Percentiles rank a stretch among this genome's conserved stretches.
phyloP scores from a whole-genome alignment of 208 protist genomes.

The Wallacemonas sp. region DNA sequence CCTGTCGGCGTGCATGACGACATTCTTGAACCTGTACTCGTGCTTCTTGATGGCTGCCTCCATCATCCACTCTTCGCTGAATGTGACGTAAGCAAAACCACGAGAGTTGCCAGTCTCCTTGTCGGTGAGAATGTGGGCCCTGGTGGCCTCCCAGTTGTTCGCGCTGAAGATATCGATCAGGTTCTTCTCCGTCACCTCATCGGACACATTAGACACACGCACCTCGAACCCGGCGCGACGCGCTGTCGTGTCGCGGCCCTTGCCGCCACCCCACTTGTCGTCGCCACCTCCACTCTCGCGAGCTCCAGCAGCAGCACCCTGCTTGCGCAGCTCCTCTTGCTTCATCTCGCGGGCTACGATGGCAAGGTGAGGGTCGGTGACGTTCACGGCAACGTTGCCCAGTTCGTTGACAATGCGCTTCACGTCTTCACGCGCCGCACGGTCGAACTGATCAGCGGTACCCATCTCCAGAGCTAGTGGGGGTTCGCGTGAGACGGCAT shows the following conservation, averaged over 20 bases:
- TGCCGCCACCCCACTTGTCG: slow-evolving; percentile 24
- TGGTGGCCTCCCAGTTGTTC: slow-evolving; percentile 46
- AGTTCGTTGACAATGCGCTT: slow-evolving; percentile 76
- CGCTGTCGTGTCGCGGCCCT: slow-evolving; percentile 18
- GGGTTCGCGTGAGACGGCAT: slow-evolving; percentile 59
- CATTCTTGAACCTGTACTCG: slow-evolving; percentile 78
- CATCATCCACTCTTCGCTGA: slow-evolving; percentile 43
- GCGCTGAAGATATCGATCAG: slow-evolving; percentile 73
- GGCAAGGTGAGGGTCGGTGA: slow-evolving; percentile 63
- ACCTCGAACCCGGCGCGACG: slow-evolving; percentile 31
- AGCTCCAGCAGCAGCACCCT: slow-evolving; percentile 33
- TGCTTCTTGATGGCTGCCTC: slow-evolving; percentile 36
- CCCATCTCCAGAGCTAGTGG: slow-evolving; percentile 82
- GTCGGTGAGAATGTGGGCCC: slow-evolving; percentile 62
- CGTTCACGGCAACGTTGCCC: slow-evolving; percentile 42
- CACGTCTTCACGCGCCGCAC: slow-evolving; percentile 68
- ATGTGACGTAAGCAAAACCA: slow-evolving; percentile 86
- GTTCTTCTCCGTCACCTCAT: slow-evolving; percentile 80
- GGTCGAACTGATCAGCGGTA: slow-evolving; percentile 69
- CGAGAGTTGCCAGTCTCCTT: slow-evolving; percentile 57
- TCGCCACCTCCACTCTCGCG: slow-evolving; percentile 3
- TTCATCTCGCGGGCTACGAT: slow-evolving; percentile 23
- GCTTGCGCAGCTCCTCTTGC: slow-evolving; percentile 35
- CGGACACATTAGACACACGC: slow-evolving; percentile 81
- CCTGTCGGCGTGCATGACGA: slow-evolving; percentile 53